Evolutionary conservation across 202 grass and related monocot genomes (phyloP).

Genomic region (Musa balbisiana): DNA sequence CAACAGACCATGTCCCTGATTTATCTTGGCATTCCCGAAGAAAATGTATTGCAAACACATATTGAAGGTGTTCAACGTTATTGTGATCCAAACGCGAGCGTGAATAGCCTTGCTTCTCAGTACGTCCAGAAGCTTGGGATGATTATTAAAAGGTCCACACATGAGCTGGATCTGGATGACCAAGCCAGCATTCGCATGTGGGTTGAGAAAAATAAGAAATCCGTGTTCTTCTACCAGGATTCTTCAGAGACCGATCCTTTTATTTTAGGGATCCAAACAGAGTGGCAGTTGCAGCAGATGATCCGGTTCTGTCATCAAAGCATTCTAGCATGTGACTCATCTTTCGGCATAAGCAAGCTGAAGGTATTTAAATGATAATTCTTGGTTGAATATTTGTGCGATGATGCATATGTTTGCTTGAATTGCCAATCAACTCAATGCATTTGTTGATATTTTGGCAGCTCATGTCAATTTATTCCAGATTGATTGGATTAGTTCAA

Average conservation of each 20-base stretch:
- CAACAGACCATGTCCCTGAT: conserved; percentile 92
- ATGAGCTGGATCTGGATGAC: conserved; percentile 87
- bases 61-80: conserved; percentile 85
- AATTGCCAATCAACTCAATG: not conserved
- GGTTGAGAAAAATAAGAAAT: conserved; percentile 92
- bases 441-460: not conserved
- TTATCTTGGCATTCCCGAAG: conserved; percentile 84
- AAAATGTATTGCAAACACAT: conserved; percentile 80
- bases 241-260: conserved; percentile 67
- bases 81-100: conserved; percentile 49
- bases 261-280: conserved; percentile 78
- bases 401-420: not conserved
- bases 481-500: not conserved
- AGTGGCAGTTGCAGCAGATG: conserved; percentile 94
- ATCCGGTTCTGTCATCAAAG: conserved; percentile 78
- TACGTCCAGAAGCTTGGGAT: conserved; percentile 96
- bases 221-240: conserved; percentile 80
- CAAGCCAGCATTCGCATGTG: conserved; percentile 86
- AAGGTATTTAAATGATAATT: conserved; percentile 45
- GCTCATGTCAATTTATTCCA: not conserved
- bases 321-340: conserved; percentile 68
- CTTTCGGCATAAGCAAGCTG: conserved; percentile 84
- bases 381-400: not conserved
- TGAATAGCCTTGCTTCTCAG: conserved; percentile 63
- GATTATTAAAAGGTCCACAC: conserved; percentile 94